These are phyloP conservation scores for Teunomyces panamensis DNA, from an alignment of 805 yeast genomes.

Conservation along the genomic window DNA sequence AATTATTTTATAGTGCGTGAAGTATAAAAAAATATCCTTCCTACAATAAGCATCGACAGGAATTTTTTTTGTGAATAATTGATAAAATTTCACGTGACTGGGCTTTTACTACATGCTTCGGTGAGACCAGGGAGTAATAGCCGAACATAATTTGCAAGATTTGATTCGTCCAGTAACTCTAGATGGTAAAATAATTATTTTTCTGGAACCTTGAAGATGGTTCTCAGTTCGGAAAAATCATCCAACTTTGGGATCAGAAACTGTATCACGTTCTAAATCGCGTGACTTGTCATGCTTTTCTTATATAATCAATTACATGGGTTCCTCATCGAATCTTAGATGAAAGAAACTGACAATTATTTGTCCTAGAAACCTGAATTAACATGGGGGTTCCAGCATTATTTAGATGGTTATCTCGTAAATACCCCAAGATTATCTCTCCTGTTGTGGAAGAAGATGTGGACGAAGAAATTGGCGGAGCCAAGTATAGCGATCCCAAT, in stretches of 20 bases:
- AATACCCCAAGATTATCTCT: constrained; percentile 90
- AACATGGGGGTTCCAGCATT: constrained; percentile 96
- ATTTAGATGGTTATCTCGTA: constrained; percentile 90
- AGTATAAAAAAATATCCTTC: no score
- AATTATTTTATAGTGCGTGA: no score
- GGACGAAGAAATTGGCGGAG: constrained; percentile 46
- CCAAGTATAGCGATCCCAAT: constrained; percentile 70
- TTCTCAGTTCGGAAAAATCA: not conserved
- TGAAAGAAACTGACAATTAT: not conserved
- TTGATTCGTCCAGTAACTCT: no score
- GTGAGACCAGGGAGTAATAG: no score
- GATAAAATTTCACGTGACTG: not conserved
- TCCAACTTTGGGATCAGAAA: not conserved
- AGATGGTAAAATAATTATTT: not conserved
- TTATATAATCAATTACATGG: not conserved
- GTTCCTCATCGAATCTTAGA: constrained; percentile 1
- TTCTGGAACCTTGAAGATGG: not conserved
- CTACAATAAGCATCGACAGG: no score
- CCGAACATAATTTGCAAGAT: not conserved
- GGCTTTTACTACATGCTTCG: no score
- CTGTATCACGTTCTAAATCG: not conserved
- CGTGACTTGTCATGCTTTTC: not conserved
- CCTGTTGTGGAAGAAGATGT: constrained; percentile 81
- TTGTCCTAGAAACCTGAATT: not conserved
- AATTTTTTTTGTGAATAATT: not conserved